Conservation (phyloP, 2,329 filamentous ascomycete species). For the Ascochyta rabiei region DNA sequence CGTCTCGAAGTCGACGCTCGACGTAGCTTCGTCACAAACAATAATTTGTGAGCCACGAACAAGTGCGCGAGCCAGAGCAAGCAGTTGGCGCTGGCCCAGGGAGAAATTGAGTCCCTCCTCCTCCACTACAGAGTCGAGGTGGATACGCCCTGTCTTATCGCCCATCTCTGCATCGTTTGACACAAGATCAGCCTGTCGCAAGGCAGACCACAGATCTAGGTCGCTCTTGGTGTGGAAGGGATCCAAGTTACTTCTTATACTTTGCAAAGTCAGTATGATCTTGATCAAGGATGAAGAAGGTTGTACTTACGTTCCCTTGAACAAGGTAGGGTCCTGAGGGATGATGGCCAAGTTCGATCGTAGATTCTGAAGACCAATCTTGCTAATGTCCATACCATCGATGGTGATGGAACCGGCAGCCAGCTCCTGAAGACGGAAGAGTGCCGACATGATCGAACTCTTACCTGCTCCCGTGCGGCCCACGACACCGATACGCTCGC, state of each 20-base stretch:
- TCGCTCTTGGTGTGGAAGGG: slow-evolving; percentile 81
- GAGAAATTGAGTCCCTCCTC: slow-evolving; percentile 98
- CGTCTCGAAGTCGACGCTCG: slow-evolving; percentile 83
- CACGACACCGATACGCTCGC: slow-evolving; percentile 81
- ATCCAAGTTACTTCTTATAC: slow-evolving; percentile 76
- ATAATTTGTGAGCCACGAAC: slow-evolving; percentile 90
- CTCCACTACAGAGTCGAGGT: slow-evolving; percentile 84
- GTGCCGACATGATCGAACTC: slow-evolving; percentile 80
- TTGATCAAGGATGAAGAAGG: not conserved
- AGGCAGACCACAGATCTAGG: slow-evolving; percentile 76
- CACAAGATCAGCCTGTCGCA: slow-evolving; percentile 78
- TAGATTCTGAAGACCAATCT: slow-evolving; percentile 75
- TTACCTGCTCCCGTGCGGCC: slow-evolving; percentile 84
- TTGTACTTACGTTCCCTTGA: slow-evolving; percentile 67
- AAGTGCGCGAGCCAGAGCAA: slow-evolving; percentile 82
- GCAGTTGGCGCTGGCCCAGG: slow-evolving; percentile 86
- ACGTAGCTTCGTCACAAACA: slow-evolving; percentile 95
- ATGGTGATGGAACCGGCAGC: slow-evolving; percentile 56
- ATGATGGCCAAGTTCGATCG: slow-evolving; percentile 81
- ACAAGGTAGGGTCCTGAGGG: slow-evolving; percentile 82
- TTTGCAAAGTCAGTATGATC: too few species aligned
- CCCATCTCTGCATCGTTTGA: slow-evolving; percentile 53
- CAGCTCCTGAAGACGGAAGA: slow-evolving; percentile 71
- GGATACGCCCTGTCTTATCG: slow-evolving; percentile 65
- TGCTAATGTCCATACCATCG: slow-evolving; percentile 66